Percentiles rank a stretch among this genome's conserved stretches.
phyloP scores from a whole-genome alignment of 306 rosid genomes.

The Medicago truncatula region MtrunA17r5.0-ANR NC_053044.1:51356001-51356500 shows the following conservation, averaged over 20 bases:
- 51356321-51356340: conserved; percentile 34
- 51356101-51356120: conserved; percentile 46
- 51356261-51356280: conserved; percentile 36
- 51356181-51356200: conserved; percentile 37
- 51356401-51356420: conserved; percentile 2
- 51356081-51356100: conserved; percentile 31
- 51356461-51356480: conserved; percentile 31
- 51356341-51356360: conserved; percentile 22
- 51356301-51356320: conserved; percentile 9
- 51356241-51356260: too few species aligned
- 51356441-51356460: too few species aligned
- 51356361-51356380: conserved; percentile 11
- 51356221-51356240: neutral
- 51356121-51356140: conserved; percentile 12
- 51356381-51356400: conserved; percentile 1
- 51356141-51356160: conserved; percentile 29
- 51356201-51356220: conserved; percentile 14
- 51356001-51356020: conserved; percentile 27
- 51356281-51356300: neutral
- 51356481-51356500: conserved; percentile 87
- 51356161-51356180: conserved; percentile 21
- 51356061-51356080: conserved; percentile 15
- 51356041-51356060: conserved; percentile 55
- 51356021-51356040: conserved; percentile 53
- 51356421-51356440: conserved; percentile 36